Percentiles rank a stretch among this genome's conserved stretches.
These are phyloP conservation scores for Deuterostichococcus epilithicus DNA, from an alignment of 139 green algal species.

Conservation along the genomic window DNA sequence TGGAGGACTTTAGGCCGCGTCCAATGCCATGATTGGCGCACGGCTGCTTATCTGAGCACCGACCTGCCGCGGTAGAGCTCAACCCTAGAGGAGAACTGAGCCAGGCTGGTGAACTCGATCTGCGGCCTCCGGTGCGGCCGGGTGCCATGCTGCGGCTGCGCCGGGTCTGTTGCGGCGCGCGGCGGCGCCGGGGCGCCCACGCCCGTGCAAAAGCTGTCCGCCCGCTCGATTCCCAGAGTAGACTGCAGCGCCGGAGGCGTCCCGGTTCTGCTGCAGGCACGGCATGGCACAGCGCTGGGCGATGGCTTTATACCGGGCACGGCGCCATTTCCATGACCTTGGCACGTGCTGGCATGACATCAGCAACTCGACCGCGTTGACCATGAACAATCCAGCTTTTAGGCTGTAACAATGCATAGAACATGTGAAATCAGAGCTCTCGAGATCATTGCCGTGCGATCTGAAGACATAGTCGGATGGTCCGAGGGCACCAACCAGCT, in stretches of 20 bases:
- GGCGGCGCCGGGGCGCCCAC: neutral
- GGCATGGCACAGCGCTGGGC: no score
- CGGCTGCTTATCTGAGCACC: neutral
- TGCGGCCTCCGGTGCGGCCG: neutral
- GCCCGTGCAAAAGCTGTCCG: neutral
- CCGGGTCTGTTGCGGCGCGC: neutral
- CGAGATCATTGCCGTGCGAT: no score
- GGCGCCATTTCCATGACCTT: no score
- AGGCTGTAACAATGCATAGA: no score
- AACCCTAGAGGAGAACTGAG: conserved; percentile 44
- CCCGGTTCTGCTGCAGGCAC: neutral
- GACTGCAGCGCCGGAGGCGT: neutral
- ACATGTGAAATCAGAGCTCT: no score
- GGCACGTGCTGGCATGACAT: no score
- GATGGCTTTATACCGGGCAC: no score
- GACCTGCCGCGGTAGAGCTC: conserved; percentile 69
- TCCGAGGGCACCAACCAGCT: neutral
- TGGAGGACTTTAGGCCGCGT: neutral
- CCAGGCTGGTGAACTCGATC: conserved; percentile 36
- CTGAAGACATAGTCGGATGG: no score
- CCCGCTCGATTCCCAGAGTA: neutral
- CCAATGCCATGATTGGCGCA: neutral
- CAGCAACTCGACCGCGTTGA: no score
- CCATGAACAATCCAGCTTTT: no score
- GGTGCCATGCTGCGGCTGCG: neutral